Evolutionary conservation across 1,284 basidiomycete species (phyloP), one percentile per base, ranked within the genome.

Genomic region (Neolentinus lepideus): DNA sequence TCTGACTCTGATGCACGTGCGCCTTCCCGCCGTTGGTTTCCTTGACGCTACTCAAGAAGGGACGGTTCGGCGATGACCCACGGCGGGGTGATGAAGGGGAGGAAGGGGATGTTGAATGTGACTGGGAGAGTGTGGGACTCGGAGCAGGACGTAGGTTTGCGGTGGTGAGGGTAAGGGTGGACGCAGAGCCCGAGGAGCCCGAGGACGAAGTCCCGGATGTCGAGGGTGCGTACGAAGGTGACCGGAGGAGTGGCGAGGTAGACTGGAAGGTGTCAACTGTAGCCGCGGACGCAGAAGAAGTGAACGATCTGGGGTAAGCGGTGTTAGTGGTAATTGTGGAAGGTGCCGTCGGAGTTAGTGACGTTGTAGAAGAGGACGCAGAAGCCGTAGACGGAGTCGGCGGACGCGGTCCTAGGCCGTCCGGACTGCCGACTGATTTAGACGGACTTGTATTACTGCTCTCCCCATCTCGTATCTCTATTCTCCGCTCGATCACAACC

Each of bases 401-500:
- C 19, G 38, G 38, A 6, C 38, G 6, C 16, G 6, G 38, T n/a
- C 27, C 47, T 11, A 50, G 16, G 22, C 47, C 47, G 24, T 50
- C 22, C 9, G 47, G 22, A 25, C 47, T 29, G 47, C 14, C 47
- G 16, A 11, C 27, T 29, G 47, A 50, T 22, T 50, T 29, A 21
- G 22, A 25, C 27, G 16, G 24, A 8, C 22, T 50, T 21, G 47
- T 21, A 50, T 26, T 25, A 21, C 27, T 25, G 16, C 47, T 29
- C 14, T 26, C 22, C 8, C 16, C 24, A 36, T 83, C 79, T 52
- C 68, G 71, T 47, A 82, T 69, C 52, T 71, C 69, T 58, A 84
- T 80, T 50, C 81, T 77, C 51, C 82, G 76, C 61, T 84, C 83
- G 51, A 84, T 68, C 43, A 77, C 70, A 50, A 80, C 71, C 53